A percentile compares a stretch with the other conserved stretches of the same genome.
These are phyloP conservation scores for Jackrogersella minutella DNA, from an alignment of 495 filamentous ascomycete species.

Conservation along the genomic window DNA sequence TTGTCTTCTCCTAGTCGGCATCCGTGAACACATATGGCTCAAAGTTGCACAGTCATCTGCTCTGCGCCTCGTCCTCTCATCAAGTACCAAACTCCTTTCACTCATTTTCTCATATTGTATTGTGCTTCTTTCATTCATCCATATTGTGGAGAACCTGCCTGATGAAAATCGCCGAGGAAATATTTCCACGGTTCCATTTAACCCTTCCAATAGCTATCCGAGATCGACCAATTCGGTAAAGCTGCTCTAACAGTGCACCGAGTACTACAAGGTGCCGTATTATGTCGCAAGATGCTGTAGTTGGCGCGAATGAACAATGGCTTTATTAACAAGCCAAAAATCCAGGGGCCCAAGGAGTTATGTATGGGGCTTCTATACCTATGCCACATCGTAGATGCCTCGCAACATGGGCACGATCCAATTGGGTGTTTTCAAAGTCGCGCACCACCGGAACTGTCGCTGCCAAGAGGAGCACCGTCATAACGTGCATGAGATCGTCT, in stretches of 20 bases:
- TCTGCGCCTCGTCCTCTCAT: neutral
- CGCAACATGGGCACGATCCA: neutral
- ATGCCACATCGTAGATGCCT: neutral
- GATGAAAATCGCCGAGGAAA: neutral
- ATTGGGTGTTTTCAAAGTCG: constrained; percentile 7
- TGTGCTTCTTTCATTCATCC: neutral
- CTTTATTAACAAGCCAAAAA: neutral
- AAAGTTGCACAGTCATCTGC: neutral
- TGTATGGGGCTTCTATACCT: neutral
- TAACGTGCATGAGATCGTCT: neutral
- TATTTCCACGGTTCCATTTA: neutral
- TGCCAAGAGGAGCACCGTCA: neutral
- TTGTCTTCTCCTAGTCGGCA: neutral
- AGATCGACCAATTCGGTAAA: constrained; percentile 1
- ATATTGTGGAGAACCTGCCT: neutral
- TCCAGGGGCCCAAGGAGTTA: constrained; percentile 6
- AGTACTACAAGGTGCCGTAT: neutral
- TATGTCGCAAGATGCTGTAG: neutral
- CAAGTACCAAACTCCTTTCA: neutral
- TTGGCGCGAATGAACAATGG: neutral
- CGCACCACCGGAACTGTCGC: neutral
- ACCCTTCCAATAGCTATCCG: neutral
- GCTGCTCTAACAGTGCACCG: neutral
- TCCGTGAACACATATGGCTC: neutral
- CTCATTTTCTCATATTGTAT: neutral